Percentiles rank a stretch among this genome's conserved stretches.
phyloP scores from a whole-genome alignment of 1,284 basidiomycete species.

The Puccinia coronata region DNA sequence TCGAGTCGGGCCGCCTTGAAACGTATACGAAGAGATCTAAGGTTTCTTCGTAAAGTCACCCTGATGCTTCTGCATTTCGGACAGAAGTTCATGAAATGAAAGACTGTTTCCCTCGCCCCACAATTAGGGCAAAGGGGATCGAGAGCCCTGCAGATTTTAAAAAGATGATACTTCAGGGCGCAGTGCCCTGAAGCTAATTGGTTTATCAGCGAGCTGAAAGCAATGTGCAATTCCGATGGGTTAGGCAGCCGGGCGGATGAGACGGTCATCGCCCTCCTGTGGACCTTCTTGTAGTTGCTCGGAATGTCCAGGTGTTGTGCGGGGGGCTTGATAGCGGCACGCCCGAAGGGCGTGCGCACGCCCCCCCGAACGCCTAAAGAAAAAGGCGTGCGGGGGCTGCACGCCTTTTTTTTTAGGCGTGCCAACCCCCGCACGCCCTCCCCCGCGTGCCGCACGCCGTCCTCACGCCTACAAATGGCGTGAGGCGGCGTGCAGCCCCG shows the following conservation, averaged over 20 bases:
- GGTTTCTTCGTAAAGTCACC: not conserved
- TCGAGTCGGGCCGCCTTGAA: not conserved
- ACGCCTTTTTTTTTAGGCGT: too few species aligned
- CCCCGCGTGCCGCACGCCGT: too few species aligned
- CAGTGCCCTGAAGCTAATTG: not conserved
- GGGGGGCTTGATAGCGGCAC: too few species aligned
- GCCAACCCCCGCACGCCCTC: too few species aligned
- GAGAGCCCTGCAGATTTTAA: not conserved
- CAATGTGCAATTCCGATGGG: not conserved
- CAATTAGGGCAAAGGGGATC: not conserved
- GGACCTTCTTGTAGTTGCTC: not conserved
- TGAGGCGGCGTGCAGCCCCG: too few species aligned
- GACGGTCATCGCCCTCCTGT: not conserved
- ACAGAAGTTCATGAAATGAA: conserved; percentile 14
- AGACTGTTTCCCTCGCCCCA: conserved; percentile 3
- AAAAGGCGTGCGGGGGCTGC: too few species aligned
- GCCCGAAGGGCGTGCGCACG: too few species aligned
- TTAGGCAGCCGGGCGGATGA: not conserved
- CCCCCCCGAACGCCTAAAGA: too few species aligned
- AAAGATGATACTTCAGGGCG: not conserved
- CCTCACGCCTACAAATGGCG: too few species aligned
- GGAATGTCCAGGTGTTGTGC: not conserved
- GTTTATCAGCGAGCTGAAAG: not conserved
- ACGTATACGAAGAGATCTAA: not conserved
- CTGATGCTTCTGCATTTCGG: not conserved